Conservation (phyloP, 768 basidiomycete genomes). For the Cyclocybe cylindracea region DNA sequence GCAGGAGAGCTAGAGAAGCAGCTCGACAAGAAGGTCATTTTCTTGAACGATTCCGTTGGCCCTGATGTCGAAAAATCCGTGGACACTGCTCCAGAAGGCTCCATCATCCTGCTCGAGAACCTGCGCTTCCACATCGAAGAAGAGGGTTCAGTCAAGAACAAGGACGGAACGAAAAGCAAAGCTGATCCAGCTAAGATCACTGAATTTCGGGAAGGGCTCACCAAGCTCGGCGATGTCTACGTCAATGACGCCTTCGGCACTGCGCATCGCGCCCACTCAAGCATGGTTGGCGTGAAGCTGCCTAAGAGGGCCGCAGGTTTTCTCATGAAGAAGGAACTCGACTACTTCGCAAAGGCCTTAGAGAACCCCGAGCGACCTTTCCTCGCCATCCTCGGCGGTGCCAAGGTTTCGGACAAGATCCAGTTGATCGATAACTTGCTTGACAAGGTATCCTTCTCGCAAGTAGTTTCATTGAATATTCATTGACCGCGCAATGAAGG, state of each 20-base stretch:
- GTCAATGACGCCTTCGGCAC: constrained; percentile 99
- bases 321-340: constrained; percentile 98
- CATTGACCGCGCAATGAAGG: constrained; percentile 43
- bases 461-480: not conserved
- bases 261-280: constrained; percentile 96
- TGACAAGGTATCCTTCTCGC: constrained; percentile 69
- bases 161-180: constrained; percentile 93
- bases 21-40: constrained; percentile 72
- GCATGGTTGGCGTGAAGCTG: constrained; percentile 96
- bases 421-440: constrained; percentile 99
- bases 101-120: constrained; percentile 93
- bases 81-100: constrained; percentile 59
- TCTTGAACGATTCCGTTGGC: constrained; percentile 86
- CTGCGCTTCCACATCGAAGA: constrained; percentile 98
- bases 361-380: constrained; percentile 94
- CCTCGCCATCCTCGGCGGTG: constrained; percentile 97
- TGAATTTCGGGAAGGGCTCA: constrained; percentile 85
- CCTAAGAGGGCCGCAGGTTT: constrained; percentile 93
- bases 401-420: constrained; percentile 99
- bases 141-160: constrained; percentile 92
- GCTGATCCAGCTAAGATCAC: constrained; percentile 81
- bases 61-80: constrained; percentile 81
- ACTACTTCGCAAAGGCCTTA: constrained; percentile 97
- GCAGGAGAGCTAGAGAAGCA: constrained; percentile 77
- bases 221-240: constrained; percentile 92